Evolutionary conservation across 768 basidiomycete species (phyloP).

Genomic region (Punctularia strigosozonata): DNA sequence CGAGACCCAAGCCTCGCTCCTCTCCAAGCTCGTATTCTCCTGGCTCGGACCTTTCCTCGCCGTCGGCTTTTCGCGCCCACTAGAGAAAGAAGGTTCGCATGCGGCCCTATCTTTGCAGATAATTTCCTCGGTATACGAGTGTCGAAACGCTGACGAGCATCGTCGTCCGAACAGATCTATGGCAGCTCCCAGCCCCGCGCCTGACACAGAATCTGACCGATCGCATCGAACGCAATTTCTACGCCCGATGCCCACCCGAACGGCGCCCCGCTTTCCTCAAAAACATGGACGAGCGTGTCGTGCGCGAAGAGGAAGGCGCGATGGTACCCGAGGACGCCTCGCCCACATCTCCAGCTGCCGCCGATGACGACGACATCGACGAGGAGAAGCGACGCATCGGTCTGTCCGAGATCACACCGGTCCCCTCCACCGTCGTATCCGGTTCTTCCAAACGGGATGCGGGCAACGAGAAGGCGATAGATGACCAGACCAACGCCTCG

Average conservation of each 20-base stretch:
- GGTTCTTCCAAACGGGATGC: no score
- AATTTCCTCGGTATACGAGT: background rate
- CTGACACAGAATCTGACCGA: constrained; percentile 2
- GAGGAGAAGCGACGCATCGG: no score
- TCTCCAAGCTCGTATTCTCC: constrained; percentile 8
- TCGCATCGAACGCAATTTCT: background rate
- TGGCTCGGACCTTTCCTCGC: constrained; percentile 13
- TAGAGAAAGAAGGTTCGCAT: constrained; percentile 11
- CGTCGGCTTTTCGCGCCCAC: constrained; percentile 13
- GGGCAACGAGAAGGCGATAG: no score
- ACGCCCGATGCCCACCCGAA: constrained; percentile 9
- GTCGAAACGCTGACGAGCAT: background rate
- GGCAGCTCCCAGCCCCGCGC: background rate
- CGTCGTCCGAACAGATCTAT: constrained; percentile 1
- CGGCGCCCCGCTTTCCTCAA: constrained; percentile 6
- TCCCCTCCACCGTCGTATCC: no score
- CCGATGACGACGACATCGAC: no score
- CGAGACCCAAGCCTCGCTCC: background rate
- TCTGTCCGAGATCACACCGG: no score
- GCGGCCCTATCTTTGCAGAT: background rate
- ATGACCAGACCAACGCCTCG: no score
- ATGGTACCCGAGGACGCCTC: no score
- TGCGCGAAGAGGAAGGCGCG: no score
- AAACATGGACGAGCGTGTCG: no score
- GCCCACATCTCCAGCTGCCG: no score